phyloP scores from a whole-genome alignment of 768 basidiomycete genomes.

The Mycena rosella region DNA sequence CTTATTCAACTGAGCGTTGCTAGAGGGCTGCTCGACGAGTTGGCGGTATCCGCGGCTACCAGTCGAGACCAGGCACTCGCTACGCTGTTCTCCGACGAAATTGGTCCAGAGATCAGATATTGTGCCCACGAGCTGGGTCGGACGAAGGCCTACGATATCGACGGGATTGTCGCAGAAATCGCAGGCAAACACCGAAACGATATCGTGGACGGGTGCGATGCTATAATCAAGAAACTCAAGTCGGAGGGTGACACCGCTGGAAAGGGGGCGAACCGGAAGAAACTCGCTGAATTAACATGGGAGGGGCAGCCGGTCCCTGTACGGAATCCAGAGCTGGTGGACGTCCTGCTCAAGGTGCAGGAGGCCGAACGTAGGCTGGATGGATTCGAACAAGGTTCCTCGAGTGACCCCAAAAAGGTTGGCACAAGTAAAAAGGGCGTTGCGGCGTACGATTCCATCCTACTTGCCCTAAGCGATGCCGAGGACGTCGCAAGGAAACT shows the following conservation, averaged over 20 bases:
- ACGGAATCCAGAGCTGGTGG: conserved; percentile 92
- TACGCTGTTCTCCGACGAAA: conserved; percentile 84
- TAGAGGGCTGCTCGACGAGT: conserved; percentile 75
- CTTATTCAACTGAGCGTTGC: conserved; percentile 85
- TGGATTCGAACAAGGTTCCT: conserved; percentile 47
- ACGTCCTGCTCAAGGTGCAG: conserved; percentile 86
- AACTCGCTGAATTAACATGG: conserved; percentile 76
- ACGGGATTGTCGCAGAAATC: conserved; percentile 77
- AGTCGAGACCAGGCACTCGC: conserved; percentile 92
- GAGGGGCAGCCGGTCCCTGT: conserved; percentile 88
- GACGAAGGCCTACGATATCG: conserved; percentile 84
- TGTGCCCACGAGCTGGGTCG: conserved; percentile 91
- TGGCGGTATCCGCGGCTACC: conserved; percentile 72
- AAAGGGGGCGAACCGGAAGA: conserved; percentile 60
- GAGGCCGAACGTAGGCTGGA: conserved; percentile 75
- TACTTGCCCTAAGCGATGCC: conserved; percentile 89
- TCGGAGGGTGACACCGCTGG: conserved; percentile 53
- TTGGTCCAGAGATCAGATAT: conserved; percentile 92
- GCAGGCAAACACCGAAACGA: conserved; percentile 67
- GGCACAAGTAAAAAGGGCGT: conserved; percentile 78
- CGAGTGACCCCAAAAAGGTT: conserved; percentile 46
- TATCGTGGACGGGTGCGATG: conserved; percentile 74
- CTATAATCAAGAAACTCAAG: conserved; percentile 64
- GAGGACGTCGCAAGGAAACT: conserved; percentile 87
- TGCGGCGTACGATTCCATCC: conserved; percentile 88